Conservation (phyloP, 2,329 filamentous ascomycete species). For the Verticillium longisporum region DNA sequence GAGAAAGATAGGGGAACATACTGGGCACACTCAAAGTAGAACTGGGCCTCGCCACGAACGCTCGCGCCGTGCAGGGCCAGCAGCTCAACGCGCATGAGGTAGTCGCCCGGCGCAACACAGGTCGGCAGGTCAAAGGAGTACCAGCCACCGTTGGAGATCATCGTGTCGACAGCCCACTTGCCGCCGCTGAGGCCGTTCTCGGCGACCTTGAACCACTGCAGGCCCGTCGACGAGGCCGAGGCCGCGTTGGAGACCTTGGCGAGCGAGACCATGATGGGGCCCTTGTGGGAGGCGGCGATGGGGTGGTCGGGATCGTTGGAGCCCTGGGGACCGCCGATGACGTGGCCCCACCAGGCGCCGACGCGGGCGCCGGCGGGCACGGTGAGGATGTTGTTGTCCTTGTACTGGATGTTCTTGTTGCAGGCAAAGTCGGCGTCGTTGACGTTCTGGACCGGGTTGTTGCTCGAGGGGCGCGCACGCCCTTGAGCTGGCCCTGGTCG, state of each 20-base stretch:
- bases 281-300: constrained; percentile 40
- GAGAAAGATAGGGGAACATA: constrained; percentile 16
- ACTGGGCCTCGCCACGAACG: constrained; percentile 19
- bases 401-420: constrained; percentile 30
- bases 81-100: constrained; percentile 36
- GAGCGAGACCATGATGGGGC: constrained; percentile 41
- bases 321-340: constrained; percentile 40
- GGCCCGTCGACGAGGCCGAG: constrained; percentile 25
- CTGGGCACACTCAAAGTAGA: constrained; percentile 39
- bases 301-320: constrained; percentile 38
- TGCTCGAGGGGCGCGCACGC: constrained; percentile 39
- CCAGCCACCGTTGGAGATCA: constrained; percentile 19
- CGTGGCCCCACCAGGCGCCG: constrained; percentile 40
- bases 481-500: constrained; percentile 41
- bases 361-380: constrained; percentile 41
- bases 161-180: constrained; percentile 21
- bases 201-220: constrained; percentile 46
- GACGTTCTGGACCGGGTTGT: constrained; percentile 43
- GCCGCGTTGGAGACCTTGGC: constrained; percentile 40
- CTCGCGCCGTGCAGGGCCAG: constrained; percentile 35
- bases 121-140: constrained; percentile 28
- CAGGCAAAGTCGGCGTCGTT: constrained; percentile 38
- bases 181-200: constrained; percentile 27
- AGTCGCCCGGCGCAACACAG: constrained; percentile 32
- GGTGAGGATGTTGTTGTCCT: constrained; percentile 30